Base-by-base conservation (phyloP, 2,329 filamentous ascomycete species). In the Biscogniauxia marginata region DNA sequence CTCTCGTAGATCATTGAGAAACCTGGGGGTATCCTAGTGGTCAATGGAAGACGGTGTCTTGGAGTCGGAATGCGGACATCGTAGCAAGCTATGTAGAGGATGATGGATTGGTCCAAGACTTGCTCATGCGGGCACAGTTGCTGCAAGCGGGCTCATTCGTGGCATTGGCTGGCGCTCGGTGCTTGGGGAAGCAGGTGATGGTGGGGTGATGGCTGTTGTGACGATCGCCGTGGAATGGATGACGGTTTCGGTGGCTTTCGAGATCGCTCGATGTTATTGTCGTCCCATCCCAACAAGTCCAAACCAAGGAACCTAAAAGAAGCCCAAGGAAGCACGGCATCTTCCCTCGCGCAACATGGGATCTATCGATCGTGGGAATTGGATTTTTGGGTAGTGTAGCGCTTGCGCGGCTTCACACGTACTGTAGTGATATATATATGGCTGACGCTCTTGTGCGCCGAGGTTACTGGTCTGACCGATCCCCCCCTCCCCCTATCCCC, bases 131-230 rank as follows among this genome's bases (percentile, higher is more conserved):
- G 58, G 55, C 52, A 50, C 55, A 44, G 47, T 19, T 62, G 46
- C 56, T 63, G 61, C 60, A 66, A 53, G 55, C 55, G 54, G 56
- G 62, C 56, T 57, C 59, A 58, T 53, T 54, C 48, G 55, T 60
- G 55, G 59, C 55, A 62, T 62, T 58, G 50, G 54, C 51, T 50
- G 59, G 59, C 53, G 44, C 55, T 54, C 20, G 2, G 44, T 46
- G 44, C 45, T 62, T 57, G 57, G 55, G 23, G 56, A 59, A 54
- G 57, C 63, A 63, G 59, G 60, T 61, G 58, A 58, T 56, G 61
- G 58, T 63, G 63, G 54, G 63, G 58, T 61, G 60, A 61, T 50
- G 51, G 52, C 24, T n/a, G 44, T 53, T 55, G 57, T 59, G 58
- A 60, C 53, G 54, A 57, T 49, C 13, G 46, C 50, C 51, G 56